Conservation (phyloP, 2,329 filamentous ascomycete genomes). For the Epichloe bromicola region DNA sequence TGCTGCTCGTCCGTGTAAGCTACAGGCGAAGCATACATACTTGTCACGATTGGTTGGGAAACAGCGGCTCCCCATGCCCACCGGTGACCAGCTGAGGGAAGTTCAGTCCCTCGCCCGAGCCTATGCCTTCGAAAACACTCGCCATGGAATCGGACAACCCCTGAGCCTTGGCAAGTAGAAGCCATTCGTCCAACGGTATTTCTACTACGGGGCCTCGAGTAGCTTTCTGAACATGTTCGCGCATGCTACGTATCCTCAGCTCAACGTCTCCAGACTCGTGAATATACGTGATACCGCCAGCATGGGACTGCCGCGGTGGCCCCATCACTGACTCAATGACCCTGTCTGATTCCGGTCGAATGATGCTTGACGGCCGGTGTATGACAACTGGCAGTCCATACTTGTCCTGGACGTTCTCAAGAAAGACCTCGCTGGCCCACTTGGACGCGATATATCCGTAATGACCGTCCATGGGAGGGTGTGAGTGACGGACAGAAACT, state of each 20-base stretch:
- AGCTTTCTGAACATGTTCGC: not conserved
- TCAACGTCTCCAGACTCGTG: not conserved
- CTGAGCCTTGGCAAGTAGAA: not conserved
- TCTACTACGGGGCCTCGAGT: not conserved
- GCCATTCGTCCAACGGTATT: not conserved
- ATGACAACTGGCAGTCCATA: conserved; percentile 4
- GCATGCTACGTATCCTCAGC: not conserved
- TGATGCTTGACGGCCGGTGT: conserved; percentile 7
- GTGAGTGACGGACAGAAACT: not conserved
- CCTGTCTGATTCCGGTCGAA: not conserved
- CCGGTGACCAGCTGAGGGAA: not conserved
- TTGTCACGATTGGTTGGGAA: no score
- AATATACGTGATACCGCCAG: not conserved
- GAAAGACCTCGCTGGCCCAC: conserved; percentile 19
- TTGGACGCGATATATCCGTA: conserved; percentile 20
- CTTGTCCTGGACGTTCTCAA: conserved; percentile 11
- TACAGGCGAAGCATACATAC: no score
- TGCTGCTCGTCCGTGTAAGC: no score
- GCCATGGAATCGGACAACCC: not conserved
- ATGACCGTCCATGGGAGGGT: conserved; percentile 8
- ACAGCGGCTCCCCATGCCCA: no score
- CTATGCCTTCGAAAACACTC: not conserved
- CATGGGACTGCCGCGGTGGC: not conserved
- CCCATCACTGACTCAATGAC: not conserved
- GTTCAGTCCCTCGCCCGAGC: not conserved